Percentiles rank a stretch among this genome's conserved stretches.
Evolutionary conservation across 179 eudicot genomes (phyloP).

Genomic region (Beta lomatogona): DNA sequence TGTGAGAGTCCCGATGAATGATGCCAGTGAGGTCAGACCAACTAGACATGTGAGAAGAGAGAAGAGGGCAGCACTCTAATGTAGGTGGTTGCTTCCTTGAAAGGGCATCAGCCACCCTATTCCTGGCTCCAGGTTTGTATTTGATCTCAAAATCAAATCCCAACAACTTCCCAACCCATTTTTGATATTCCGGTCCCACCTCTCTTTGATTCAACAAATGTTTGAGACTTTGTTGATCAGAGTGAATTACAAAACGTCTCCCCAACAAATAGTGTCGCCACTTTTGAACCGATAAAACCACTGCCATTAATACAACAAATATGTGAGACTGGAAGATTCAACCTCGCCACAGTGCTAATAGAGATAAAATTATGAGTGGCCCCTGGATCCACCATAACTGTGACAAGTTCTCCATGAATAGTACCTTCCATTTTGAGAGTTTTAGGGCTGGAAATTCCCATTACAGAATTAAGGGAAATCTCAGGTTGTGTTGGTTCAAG

Average conservation of each 20-base stretch:
- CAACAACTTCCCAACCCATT: neutral
- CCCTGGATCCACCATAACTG: too few species aligned
- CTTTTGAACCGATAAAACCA: neutral
- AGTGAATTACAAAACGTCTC: too few species aligned
- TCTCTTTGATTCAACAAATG: neutral
- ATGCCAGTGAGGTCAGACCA: neutral
- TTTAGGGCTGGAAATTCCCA: too few species aligned
- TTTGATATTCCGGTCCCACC: neutral
- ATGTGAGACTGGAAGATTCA: too few species aligned
- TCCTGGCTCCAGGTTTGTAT: neutral
- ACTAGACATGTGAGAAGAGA: neutral
- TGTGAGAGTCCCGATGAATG: too few species aligned
- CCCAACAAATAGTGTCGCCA: neutral
- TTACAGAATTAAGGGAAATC: too few species aligned
- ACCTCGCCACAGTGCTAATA: too few species aligned
- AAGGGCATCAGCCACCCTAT: neutral
- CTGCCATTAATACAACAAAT: too few species aligned
- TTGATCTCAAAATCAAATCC: neutral
- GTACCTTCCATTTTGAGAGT: too few species aligned
- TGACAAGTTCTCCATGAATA: too few species aligned
- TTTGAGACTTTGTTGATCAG: neutral
- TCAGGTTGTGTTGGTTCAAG: too few species aligned
- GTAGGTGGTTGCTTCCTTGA: neutral
- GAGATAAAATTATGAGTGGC: too few species aligned
- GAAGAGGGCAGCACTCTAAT: neutral